Evolutionary conservation across 139 green algal species (phyloP), one percentile per base, ranked within the genome.

Genomic region (Chlamydomonas incerta): DNA sequence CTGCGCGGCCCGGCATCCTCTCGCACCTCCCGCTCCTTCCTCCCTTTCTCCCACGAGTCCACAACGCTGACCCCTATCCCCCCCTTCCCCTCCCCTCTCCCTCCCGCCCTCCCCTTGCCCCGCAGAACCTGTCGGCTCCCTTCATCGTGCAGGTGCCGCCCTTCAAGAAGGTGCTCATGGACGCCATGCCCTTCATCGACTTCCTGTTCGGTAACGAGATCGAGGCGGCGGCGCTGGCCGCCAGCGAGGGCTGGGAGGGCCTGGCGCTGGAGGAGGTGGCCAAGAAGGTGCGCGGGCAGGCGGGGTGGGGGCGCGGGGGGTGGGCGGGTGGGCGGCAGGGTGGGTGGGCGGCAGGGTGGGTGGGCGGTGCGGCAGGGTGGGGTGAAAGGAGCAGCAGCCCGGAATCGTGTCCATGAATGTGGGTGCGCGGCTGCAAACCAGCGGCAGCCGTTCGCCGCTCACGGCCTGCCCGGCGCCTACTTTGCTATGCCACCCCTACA

Each of bases 181-280:
- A 98, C 29, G 81, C 95, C 28, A 88, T 99, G 87, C 96, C 95
- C 34, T 97, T 96, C 87, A 91, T 99, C 2, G 98, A 99, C 92
- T 97, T 96, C 87, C 90, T 99, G 65, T 99, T 99, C 90, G 97
- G 96, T 73, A 99, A 99, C 82, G 98, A 99, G 93, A 97, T 94
- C 33, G 97, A 99, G 93, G 97, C 97, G 28, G 82, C 87, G 9
- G 93, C 96, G 13, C 99, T 99, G 93, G 96, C 97, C 35, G 90
- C 98, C 90, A 93, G 89, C 28, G 96, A 99, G 90, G 94, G 94
- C 52, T 99, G 96, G 98, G 95, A 96, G 41, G 97, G 94, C 0
- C 74, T 91, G 28, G 92, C 98, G 72, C 86, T 99, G 15, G 72
- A 91, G 52, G 93, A 99, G 85, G 97, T 99, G 70, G 97, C 97